Evolutionary conservation across 768 basidiomycete species (phyloP).

Genomic region (Pleurotus ostreatus): DNA sequence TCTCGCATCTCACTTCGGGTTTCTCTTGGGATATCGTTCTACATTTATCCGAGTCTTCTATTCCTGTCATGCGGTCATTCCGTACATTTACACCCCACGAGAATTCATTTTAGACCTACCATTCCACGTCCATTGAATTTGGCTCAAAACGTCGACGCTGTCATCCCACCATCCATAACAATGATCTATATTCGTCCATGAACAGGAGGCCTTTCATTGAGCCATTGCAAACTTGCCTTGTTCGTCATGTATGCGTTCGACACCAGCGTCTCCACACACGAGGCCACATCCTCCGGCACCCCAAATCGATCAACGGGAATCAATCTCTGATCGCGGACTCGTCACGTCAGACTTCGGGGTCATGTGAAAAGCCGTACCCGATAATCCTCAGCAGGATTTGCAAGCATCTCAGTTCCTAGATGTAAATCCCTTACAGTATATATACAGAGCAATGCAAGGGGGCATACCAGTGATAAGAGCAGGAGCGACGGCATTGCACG

Average conservation of each 20-base stretch:
- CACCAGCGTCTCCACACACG: conserved; percentile 44
- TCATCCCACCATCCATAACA: neutral
- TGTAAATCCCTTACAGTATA: too few relatives aligned
- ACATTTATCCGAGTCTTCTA: too few relatives aligned
- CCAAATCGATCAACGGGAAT: conserved; percentile 54
- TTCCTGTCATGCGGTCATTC: too few relatives aligned
- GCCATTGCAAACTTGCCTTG: conserved; percentile 31
- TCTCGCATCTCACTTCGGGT: too few relatives aligned
- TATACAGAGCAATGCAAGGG: neutral
- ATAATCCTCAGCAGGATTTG: conserved; percentile 30
- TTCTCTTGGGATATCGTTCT: too few relatives aligned
- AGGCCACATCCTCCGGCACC: conserved; percentile 45
- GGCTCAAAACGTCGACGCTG: neutral
- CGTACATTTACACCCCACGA: too few relatives aligned
- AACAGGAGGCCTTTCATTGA: too few relatives aligned
- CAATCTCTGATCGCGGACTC: conserved; percentile 26
- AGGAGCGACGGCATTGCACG: conserved; percentile 50
- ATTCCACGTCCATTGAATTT: too few relatives aligned
- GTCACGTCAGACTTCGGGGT: neutral
- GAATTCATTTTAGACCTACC: too few relatives aligned
- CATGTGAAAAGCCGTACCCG: conserved; percentile 18
- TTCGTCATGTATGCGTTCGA: conserved; percentile 54
- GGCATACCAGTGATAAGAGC: conserved; percentile 41
- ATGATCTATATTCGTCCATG: neutral
- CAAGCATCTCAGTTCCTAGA: conserved; percentile 45